Percentiles rank a stretch among this genome's conserved stretches.
These are phyloP conservation scores for Glutinoglossum americanum DNA, from an alignment of 495 filamentous ascomycete species.

Conservation along the genomic window DNA sequence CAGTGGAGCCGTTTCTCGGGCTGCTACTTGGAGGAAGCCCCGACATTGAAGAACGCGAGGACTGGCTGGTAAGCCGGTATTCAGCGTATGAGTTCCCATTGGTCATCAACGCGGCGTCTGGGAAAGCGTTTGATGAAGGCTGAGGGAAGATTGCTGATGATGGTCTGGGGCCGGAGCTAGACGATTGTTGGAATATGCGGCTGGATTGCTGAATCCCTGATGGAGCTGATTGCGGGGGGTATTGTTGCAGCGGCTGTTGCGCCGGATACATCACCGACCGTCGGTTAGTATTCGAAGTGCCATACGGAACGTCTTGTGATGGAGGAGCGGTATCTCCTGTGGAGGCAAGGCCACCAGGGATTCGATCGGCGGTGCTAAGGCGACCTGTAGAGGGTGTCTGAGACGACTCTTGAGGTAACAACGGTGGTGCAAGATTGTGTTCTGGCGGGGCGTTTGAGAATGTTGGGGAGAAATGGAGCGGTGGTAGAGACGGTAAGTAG, in stretches of 20 bases:
- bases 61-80: conserved; percentile 39
- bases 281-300: not conserved
- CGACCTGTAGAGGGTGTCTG: not conserved
- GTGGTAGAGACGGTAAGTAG: conserved; percentile 5
- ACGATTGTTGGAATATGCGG: conserved; percentile 4
- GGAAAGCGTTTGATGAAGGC: conserved; percentile 22
- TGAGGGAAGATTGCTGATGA: conserved; percentile 21
- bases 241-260: not conserved
- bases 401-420: not conserved
- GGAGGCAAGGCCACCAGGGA: not conserved
- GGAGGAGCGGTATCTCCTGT: not conserved
- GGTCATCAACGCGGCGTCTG: conserved; percentile 14
- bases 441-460: not conserved
- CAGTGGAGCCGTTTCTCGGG: conserved; percentile 37
- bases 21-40: conserved; percentile 32
- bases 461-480: not conserved
- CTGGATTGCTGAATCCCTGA: not conserved
- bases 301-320: not conserved
- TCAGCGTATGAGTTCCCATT: conserved; percentile 1
- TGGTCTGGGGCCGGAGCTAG: conserved; percentile 8
- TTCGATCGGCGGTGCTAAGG: not conserved
- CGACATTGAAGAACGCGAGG: conserved; percentile 38
- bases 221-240: not conserved
- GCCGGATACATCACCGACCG: not conserved
- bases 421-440: not conserved